Percentiles rank a stretch among this genome's conserved stretches.
Evolutionary conservation across 768 basidiomycete species (phyloP).

Genomic region (Rubroboletus satanas): DNA sequence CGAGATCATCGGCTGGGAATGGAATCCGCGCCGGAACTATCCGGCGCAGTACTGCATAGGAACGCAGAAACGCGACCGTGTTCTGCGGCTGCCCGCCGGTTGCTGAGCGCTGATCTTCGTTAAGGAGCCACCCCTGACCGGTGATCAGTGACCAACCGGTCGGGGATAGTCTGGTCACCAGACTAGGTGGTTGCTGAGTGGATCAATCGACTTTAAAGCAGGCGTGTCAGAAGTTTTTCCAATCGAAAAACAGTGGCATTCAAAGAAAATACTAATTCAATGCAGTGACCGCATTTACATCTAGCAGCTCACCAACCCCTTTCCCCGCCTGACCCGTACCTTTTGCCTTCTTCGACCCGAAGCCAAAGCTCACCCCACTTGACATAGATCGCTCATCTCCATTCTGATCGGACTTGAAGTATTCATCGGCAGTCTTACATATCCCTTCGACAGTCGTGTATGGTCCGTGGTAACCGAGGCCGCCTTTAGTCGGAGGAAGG

Average conservation of each 20-base stretch:
- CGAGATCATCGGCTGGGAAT: too few relatives aligned
- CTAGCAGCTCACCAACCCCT: slow-evolving; percentile 22
- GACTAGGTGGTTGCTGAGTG: too few relatives aligned
- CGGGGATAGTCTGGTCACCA: too few relatives aligned
- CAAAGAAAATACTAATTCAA: slow-evolving; percentile 15
- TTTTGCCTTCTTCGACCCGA: slow-evolving; percentile 27
- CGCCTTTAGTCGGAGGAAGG: slow-evolving; percentile 49
- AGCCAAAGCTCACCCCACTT: slow-evolving; percentile 47
- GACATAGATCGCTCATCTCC: slow-evolving; percentile 38
- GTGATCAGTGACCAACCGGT: too few relatives aligned
- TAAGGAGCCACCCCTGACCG: too few relatives aligned
- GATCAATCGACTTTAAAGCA: not conserved
- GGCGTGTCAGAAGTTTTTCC: not conserved
- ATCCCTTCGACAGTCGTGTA: slow-evolving; percentile 59
- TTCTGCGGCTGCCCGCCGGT: too few relatives aligned
- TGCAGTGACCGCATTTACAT: slow-evolving; percentile 13
- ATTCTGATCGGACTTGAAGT: slow-evolving; percentile 36
- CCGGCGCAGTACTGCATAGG: too few relatives aligned
- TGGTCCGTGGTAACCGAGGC: slow-evolving; percentile 57
- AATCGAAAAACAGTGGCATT: not conserved
- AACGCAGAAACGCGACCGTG: too few relatives aligned
- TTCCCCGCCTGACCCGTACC: slow-evolving; percentile 27
- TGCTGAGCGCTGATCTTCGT: too few relatives aligned
- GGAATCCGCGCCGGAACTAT: too few relatives aligned
- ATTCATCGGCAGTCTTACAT: slow-evolving; percentile 52